Conservation (phyloP, 2,329 filamentous ascomycete species). For the Nigrospora oryzae region DNA sequence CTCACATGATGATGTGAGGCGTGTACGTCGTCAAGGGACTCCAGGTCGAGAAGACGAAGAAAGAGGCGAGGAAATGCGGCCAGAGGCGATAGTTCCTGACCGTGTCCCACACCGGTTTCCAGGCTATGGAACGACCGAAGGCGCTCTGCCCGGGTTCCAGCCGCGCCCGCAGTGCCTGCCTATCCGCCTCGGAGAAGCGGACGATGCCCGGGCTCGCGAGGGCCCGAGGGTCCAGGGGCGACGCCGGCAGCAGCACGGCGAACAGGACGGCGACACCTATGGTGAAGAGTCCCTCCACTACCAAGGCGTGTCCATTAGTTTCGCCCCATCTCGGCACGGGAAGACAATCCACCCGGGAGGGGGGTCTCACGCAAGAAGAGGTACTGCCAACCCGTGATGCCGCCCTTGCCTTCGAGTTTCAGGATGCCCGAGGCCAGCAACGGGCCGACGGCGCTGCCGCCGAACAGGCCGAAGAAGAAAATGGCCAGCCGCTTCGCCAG, state of each 20-base stretch:
- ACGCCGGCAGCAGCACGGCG: slow-evolving; percentile 32
- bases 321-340: too few relatives aligned
- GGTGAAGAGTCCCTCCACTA: slow-evolving; percentile 36
- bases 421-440: slow-evolving; percentile 36
- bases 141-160: slow-evolving; percentile 24
- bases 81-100: slow-evolving; percentile 34
- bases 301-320: background rate
- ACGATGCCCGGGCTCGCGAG: slow-evolving; percentile 28
- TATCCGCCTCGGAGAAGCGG: slow-evolving; percentile 23
- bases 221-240: slow-evolving; percentile 28
- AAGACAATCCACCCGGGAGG: slow-evolving; percentile 19
- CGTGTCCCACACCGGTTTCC: slow-evolving; percentile 31
- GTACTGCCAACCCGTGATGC: slow-evolving; percentile 38
- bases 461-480: slow-evolving; percentile 45
- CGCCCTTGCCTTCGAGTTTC: slow-evolving; percentile 26
- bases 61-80: slow-evolving; percentile 39
- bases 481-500: slow-evolving; percentile 35
- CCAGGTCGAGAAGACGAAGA: slow-evolving; percentile 43
- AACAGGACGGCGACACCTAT: slow-evolving; percentile 28
- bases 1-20: slow-evolving; percentile 32
- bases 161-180: slow-evolving; percentile 21
- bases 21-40: slow-evolving; percentile 43
- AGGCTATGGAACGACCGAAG: slow-evolving; percentile 26
- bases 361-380: slow-evolving; percentile 21
- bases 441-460: slow-evolving; percentile 37